Evolutionary conservation across 2,329 filamentous ascomycete genomes (phyloP), one percentile per base, ranked within the genome.

Genomic region (Cladosporium austrohemisphaericum): DNA sequence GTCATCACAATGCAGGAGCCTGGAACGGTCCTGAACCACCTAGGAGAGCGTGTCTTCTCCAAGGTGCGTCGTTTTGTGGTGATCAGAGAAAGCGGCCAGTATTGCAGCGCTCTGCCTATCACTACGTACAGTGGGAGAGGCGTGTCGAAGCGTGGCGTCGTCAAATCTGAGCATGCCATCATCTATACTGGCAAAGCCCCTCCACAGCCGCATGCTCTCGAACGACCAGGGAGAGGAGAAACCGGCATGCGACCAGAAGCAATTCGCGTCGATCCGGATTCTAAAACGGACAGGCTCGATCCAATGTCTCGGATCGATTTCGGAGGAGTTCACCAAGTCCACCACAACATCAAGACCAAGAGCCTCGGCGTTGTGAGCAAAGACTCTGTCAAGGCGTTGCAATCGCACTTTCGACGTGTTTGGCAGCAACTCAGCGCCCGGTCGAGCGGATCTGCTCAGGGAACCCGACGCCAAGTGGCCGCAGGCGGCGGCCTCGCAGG

Each of bases 31-130:
- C 10, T 49, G 9, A 33, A 41, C 8, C 37, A 33, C 26, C 45
- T 47, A 16, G 53, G 52, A 7, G 53, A 60, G 22, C 23, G 11
- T 7, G 52, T 60, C 2, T 56, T 51, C 26, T 53, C 59, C 9
- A 61, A 63, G 43, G 49, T 59, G 0, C 55, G 61, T 0, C 45
- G 58, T 3, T 64, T 62, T 36, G 59, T 63, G 1, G 57, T 64
- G 4, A 51, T 62, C 8, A 50, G 57, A 13, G 54, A 54, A 25
- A 49, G 46, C 2, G 22, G 33, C 1, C 25, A 29, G 3, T 59
- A 52, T 22, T 61, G 59, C 26, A 50, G 22, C 29, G 56, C 53
- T 3, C n/a, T 61, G 2, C 59, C 59, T 1, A 59, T 65, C 28
- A 36, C 49, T 3, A 63, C 58, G 1, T 64, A 64, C 32, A 48